These are phyloP conservation scores for Bauhinia variegata DNA, from an alignment of 306 rosid species.

Conservation along the genomic window DNA sequence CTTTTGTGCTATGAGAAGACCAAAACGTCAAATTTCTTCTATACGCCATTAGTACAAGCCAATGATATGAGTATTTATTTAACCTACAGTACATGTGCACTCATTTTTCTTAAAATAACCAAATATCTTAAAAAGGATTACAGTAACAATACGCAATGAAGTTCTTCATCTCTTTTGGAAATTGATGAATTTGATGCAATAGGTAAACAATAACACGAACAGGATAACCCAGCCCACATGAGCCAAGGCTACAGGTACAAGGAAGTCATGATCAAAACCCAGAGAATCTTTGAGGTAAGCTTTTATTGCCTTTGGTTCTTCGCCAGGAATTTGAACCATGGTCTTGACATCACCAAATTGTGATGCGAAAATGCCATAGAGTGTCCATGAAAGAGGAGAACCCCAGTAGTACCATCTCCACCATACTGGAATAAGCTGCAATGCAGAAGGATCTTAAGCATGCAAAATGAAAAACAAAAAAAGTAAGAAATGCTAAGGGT, in stretches of 20 bases:
- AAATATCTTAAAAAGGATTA: too few relatives aligned
- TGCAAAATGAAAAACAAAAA: not conserved
- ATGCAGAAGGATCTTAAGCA: not conserved
- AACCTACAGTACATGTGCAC: too few relatives aligned
- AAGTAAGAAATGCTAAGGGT: not conserved
- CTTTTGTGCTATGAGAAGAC: too few relatives aligned
- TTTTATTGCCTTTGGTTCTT: not conserved
- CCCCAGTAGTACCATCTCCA: conserved; percentile 92
- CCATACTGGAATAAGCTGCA: conserved; percentile 79
- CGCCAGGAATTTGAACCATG: conserved; percentile 1
- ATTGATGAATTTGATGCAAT: conserved; percentile 67
- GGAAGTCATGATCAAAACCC: conserved; percentile 61
- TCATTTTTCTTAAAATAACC: too few relatives aligned
- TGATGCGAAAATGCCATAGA: conserved; percentile 65
- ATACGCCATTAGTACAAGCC: too few relatives aligned
- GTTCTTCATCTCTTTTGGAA: conserved; percentile 62
- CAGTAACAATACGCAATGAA: not conserved
- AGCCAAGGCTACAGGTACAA: conserved; percentile 48
- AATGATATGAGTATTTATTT: too few relatives aligned
- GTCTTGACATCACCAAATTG: conserved; percentile 53
- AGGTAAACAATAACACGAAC: conserved; percentile 70
- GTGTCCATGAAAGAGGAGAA: conserved; percentile 81
- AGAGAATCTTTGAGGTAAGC: conserved; percentile 31
- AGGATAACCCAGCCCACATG: conserved; percentile 65
- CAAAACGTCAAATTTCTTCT: too few relatives aligned